These are phyloP conservation scores for Chlamydomonas sp. DNA, from an alignment of 139 green algal genomes.

Conservation along the genomic window DNA sequence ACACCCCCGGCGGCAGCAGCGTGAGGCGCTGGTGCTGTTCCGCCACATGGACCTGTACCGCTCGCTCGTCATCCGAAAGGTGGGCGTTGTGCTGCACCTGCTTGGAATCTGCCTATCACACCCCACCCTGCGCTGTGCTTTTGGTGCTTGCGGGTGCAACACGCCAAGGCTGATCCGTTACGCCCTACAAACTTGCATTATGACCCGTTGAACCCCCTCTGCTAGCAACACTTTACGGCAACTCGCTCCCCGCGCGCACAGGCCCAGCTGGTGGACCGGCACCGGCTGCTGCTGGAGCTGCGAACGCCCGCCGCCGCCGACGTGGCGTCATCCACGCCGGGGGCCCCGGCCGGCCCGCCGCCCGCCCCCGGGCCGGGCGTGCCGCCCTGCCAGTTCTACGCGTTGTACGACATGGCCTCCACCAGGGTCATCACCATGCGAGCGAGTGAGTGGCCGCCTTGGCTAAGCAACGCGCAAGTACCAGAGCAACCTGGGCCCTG, in stretches of 20 bases:
- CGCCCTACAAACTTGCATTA: not conserved
- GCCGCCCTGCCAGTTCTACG: constrained; percentile 10
- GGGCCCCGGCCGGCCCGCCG: not conserved
- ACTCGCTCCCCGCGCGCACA: not conserved
- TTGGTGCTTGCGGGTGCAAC: too few relatives aligned
- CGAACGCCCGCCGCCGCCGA: constrained; percentile 4
- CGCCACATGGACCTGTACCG: constrained; percentile 2
- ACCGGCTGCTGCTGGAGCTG: constrained; percentile 23
- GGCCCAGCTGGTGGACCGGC: constrained; percentile 14
- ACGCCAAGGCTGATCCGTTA: too few relatives aligned
- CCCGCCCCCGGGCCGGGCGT: not conserved
- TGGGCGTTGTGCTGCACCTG: not conserved
- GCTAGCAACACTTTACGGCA: not conserved
- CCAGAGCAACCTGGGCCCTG: too few relatives aligned
- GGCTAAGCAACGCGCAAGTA: too few relatives aligned
- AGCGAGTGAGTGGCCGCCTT: not conserved
- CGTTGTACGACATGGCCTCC: constrained; percentile 18
- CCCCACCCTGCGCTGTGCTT: too few relatives aligned
- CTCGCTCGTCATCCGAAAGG: constrained; percentile 34
- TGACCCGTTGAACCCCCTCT: not conserved
- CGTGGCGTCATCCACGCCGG: not conserved
- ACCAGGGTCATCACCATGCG: constrained; percentile 6
- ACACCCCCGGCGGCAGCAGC: constrained; percentile 27
- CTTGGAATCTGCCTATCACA: not conserved
- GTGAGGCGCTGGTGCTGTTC: constrained; percentile 21